phyloP scores from a whole-genome alignment of 2,329 filamentous ascomycete genomes.

The Paraphoma chrysanthemicola region DNA sequence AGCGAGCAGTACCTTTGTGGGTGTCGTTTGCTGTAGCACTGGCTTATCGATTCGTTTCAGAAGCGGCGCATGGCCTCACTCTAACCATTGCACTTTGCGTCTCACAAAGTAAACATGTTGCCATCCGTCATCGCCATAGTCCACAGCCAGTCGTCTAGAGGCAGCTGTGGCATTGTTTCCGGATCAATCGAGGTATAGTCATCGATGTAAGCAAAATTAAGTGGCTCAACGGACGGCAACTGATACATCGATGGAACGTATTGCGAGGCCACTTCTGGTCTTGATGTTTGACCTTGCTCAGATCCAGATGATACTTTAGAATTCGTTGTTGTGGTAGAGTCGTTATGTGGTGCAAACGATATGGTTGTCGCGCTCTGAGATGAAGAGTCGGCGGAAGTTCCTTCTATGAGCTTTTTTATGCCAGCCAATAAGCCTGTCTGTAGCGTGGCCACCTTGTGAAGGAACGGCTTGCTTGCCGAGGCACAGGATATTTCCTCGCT shows the following conservation, averaged over 20 bases:
- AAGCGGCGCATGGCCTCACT: too few relatives aligned
- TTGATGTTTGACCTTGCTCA: too few relatives aligned
- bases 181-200: background rate
- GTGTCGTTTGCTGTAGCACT: too few relatives aligned
- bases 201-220: background rate
- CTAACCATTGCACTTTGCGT: background rate
- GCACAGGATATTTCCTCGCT: background rate
- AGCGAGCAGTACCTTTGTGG: too few relatives aligned
- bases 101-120: background rate
- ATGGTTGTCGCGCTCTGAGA: background rate
- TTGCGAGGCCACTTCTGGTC: background rate
- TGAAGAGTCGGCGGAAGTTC: background rate
- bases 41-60: too few relatives aligned
- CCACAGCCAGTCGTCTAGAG: background rate
- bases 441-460: constrained; percentile 1
- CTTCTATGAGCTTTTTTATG: background rate
- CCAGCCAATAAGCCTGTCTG: background rate
- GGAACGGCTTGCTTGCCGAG: constrained; percentile 8
- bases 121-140: background rate
- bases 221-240: background rate
- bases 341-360: background rate
- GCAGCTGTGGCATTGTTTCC: background rate
- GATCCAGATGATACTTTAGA: too few relatives aligned
- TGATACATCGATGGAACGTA: background rate
- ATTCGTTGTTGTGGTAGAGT: background rate